phyloP scores from a whole-genome alignment of 2,329 filamentous ascomycete species.

The Fusarium duplospermum region DNA sequence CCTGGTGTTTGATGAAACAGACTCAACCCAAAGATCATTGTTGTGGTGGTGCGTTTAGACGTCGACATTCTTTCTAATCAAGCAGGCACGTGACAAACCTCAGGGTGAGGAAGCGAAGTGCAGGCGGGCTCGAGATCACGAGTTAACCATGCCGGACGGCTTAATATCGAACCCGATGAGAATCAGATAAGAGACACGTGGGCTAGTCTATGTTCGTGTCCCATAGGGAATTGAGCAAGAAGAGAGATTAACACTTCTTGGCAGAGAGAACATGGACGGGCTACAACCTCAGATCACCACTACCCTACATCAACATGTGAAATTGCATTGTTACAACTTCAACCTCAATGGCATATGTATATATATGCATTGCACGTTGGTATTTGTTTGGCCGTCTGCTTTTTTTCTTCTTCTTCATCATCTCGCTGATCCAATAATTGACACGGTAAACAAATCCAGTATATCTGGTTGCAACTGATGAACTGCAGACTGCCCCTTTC shows the following conservation, averaged over 20 bases:
- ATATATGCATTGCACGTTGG: neutral
- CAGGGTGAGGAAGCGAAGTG: neutral
- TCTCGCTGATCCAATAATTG: neutral
- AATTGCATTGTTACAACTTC: neutral
- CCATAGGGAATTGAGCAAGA: neutral
- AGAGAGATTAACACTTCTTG: neutral
- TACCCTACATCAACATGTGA: neutral
- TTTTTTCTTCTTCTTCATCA: no score
- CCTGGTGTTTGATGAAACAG: neutral
- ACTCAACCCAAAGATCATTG: neutral
- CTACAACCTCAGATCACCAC: neutral
- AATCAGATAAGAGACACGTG: neutral
- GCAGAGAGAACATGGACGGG: neutral
- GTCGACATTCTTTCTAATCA: neutral
- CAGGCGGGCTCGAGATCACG: neutral
- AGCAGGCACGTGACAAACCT: neutral
- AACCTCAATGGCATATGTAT: neutral
- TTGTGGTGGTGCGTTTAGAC: neutral
- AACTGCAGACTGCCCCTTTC: neutral
- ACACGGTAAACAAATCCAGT: neutral
- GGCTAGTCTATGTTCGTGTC: neutral
- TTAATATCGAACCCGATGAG: neutral
- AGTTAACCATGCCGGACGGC: constrained; percentile 68
- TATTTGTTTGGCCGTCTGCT: no score
- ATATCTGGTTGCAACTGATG: neutral